phyloP scores from a whole-genome alignment of 2,329 filamentous ascomycete genomes.

The Fusarium citri region DNA sequence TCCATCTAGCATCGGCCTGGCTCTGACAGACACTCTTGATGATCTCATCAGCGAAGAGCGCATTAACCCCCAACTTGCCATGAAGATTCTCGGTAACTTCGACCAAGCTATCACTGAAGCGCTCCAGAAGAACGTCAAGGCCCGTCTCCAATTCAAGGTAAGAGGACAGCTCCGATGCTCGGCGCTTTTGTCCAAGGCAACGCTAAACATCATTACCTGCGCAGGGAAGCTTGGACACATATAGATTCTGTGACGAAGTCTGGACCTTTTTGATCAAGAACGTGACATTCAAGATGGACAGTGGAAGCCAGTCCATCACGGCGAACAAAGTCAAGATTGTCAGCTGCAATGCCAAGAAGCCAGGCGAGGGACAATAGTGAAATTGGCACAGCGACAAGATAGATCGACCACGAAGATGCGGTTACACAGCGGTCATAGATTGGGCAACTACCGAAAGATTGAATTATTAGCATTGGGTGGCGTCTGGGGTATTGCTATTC shows the following conservation, averaged over 20 bases:
- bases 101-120: slow-evolving; percentile 93
- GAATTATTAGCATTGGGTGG: slow-evolving; percentile 44
- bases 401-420: not conserved
- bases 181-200: not conserved
- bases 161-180: slow-evolving; percentile 25
- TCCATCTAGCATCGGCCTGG: slow-evolving; percentile 81
- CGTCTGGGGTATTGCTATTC: slow-evolving; percentile 30
- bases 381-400: not conserved
- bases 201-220: slow-evolving; percentile 1
- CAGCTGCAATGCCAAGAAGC: slow-evolving; percentile 90
- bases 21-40: slow-evolving; percentile 96
- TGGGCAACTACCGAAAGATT: slow-evolving; percentile 33
- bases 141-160: slow-evolving; percentile 95
- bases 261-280: slow-evolving; percentile 99
- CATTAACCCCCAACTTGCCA: slow-evolving; percentile 97
- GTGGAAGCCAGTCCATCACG: slow-evolving; percentile 74
- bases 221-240: slow-evolving; percentile 95
- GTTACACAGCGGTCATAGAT: slow-evolving; percentile 23
- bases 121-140: slow-evolving; percentile 91
- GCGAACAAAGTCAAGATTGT: slow-evolving; percentile 99
- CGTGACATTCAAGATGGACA: slow-evolving; percentile 98
- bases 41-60: slow-evolving; percentile 93
- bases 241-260: slow-evolving; percentile 99
- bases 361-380: slow-evolving; percentile 53
- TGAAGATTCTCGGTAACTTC: slow-evolving; percentile 97